These are phyloP conservation scores for Cordyceps tenuipes DNA, from an alignment of 2,329 filamentous ascomycete species.

Conservation along the genomic window DNA sequence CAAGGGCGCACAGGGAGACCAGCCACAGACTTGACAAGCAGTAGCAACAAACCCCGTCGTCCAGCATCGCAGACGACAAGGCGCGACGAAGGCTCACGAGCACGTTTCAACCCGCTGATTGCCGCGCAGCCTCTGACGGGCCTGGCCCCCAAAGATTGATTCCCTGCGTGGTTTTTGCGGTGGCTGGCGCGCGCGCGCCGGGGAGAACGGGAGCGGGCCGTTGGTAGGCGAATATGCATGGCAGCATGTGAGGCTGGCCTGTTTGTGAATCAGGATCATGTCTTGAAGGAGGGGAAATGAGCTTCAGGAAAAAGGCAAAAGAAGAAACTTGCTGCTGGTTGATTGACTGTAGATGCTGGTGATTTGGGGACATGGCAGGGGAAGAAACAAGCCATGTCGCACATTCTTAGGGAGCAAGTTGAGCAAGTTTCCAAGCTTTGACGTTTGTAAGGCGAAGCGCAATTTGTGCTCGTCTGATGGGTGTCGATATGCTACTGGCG, in stretches of 20 bases:
- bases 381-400: slow-evolving; percentile 9
- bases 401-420: not conserved
- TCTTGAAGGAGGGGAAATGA: not conserved
- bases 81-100: not conserved
- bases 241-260: not conserved
- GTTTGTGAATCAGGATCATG: slow-evolving; percentile 2
- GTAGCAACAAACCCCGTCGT: not conserved
- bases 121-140: not conserved
- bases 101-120: not conserved
- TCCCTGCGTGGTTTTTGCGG: slow-evolving; percentile 5
- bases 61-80: not conserved
- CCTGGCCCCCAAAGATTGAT: too few relatives aligned
- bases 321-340: too few relatives aligned
- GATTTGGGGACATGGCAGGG: not conserved
- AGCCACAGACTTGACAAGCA: not conserved
- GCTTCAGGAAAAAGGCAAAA: not conserved
- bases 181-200: not conserved
- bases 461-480: not conserved
- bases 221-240: not conserved
- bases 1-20: not conserved
- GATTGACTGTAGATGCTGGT: too few relatives aligned
- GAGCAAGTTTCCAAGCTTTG: slow-evolving; percentile 11
- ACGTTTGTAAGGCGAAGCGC: not conserved
- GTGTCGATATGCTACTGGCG: not conserved
- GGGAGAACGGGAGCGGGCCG: slow-evolving; percentile 1